Conservation (phyloP, 202 grass and related monocot genomes). For the Bolboschoenoplectus hybrid region DNA sequence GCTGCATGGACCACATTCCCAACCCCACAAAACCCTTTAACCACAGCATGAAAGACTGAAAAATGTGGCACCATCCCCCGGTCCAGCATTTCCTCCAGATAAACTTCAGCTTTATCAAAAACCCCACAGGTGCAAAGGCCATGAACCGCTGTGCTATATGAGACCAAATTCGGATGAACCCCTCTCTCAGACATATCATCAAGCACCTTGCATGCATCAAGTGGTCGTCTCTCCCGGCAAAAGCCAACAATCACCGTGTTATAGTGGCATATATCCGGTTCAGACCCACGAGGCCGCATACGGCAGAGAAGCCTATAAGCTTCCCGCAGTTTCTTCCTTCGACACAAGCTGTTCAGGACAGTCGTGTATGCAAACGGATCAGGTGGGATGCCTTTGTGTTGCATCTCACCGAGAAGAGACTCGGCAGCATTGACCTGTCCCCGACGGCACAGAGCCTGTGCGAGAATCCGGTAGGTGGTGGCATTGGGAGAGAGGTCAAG, state of each 20-base stretch:
- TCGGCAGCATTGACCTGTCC: conserved; percentile 64
- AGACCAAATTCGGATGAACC: conserved; percentile 54
- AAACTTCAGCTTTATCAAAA: conserved; percentile 52
- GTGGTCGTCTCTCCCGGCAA: conserved; percentile 64
- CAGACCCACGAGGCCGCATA: conserved; percentile 64
- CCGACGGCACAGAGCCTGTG: conserved; percentile 61
- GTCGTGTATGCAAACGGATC: conserved; percentile 67
- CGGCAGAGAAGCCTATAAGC: conserved; percentile 82
- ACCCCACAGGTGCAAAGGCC: conserved; percentile 58
- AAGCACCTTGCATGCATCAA: conserved; percentile 87
- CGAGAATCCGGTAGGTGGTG: conserved; percentile 71
- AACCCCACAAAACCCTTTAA: conserved; percentile 72
- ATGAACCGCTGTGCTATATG: conserved; percentile 60
- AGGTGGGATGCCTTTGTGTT: conserved; percentile 68
- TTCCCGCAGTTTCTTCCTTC: conserved; percentile 69
- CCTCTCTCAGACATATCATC: conserved; percentile 65
- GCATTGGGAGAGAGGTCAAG: conserved; percentile 62
- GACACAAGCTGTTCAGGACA: conserved; percentile 77
- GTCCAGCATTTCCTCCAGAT: conserved; percentile 60
- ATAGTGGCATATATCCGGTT: conserved; percentile 80
- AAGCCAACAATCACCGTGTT: conserved; percentile 75
- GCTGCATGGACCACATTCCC: conserved; percentile 61
- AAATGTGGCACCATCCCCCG: conserved; percentile 70
- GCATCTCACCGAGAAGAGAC: conserved; percentile 78
- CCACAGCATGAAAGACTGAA: conserved; percentile 65